Evolutionary conservation across 169 alveolate species (phyloP).

Genomic region (Plasmodium gonderi): DNA sequence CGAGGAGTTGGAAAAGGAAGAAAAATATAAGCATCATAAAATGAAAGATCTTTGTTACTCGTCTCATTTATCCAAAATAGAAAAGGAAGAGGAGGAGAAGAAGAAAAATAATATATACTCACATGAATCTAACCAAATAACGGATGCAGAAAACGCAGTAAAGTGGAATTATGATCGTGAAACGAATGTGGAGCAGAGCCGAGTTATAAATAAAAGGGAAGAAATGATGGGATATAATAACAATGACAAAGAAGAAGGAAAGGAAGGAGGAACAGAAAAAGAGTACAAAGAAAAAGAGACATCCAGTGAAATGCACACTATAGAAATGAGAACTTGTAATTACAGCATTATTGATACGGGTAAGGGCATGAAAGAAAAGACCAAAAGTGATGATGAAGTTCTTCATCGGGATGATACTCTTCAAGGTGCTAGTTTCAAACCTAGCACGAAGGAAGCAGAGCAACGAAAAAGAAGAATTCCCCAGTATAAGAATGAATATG

Average conservation of each 20-base stretch:
- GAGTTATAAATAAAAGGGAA: conserved; percentile 28
- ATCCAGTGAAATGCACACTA: not conserved
- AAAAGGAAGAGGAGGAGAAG: not conserved
- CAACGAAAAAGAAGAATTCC: not conserved
- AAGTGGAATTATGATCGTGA: not conserved
- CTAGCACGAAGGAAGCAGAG: not conserved
- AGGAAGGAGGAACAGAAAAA: not conserved
- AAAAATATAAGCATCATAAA: not conserved
- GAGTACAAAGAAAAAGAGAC: not conserved
- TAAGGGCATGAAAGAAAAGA: not conserved
- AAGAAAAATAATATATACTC: not conserved
- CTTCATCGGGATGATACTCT: no score
- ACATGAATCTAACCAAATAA: not conserved
- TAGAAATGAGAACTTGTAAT: not conserved
- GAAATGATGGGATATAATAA: conserved; percentile 20
- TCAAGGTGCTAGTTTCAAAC: not conserved
- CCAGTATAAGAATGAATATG: not conserved
- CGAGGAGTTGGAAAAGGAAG: conserved; percentile 2
- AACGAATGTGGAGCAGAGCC: not conserved
- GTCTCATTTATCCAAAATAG: not conserved
- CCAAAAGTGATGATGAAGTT: no score
- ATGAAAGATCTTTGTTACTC: not conserved
- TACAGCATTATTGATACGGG: not conserved
- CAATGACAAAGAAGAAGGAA: not conserved
- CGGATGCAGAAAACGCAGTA: not conserved